Conservation (phyloP, 2,329 filamentous ascomycete species). For the Ophioceras dolichostomum region DNA sequence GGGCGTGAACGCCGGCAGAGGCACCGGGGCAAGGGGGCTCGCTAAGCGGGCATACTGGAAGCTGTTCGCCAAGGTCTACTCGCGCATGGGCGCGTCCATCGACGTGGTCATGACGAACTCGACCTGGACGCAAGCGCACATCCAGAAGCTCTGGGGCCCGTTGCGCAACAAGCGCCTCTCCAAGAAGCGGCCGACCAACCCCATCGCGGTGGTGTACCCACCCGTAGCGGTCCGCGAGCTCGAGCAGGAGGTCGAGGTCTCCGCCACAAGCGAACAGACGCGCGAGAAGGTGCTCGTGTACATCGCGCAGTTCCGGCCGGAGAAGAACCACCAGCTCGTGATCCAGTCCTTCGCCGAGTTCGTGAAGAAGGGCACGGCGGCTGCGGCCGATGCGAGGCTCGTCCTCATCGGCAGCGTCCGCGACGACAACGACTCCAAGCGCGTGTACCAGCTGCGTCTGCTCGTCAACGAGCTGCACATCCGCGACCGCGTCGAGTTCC, state of each 20-base stretch:
- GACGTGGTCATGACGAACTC: slow-evolving; percentile 98
- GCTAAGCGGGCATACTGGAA: slow-evolving; percentile 79
- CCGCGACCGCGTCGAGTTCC: slow-evolving; percentile 74
- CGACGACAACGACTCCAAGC: slow-evolving; percentile 65
- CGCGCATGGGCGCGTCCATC: slow-evolving; percentile 67
- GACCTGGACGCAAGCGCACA: slow-evolving; percentile 80
- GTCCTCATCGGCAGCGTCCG: slow-evolving; percentile 89
- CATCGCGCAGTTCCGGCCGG: slow-evolving; percentile 93
- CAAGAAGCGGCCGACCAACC: slow-evolving; percentile 20
- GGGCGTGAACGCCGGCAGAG: slow-evolving; percentile 76
- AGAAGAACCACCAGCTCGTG: slow-evolving; percentile 90
- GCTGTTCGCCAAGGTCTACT: slow-evolving; percentile 72
- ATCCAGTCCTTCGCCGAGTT: slow-evolving; percentile 75
- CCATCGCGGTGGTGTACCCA: slow-evolving; percentile 73
- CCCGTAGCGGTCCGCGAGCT: slow-evolving; percentile 85
- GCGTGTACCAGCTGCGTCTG: slow-evolving; percentile 79
- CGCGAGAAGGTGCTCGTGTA: slow-evolving; percentile 71
- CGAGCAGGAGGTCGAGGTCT: slow-evolving; percentile 60
- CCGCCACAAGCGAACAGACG: slow-evolving; percentile 51
- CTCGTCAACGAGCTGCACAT: slow-evolving; percentile 78
- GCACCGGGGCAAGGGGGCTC: slow-evolving; percentile 55
- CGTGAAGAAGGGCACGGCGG: slow-evolving; percentile 40
- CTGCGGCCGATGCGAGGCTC: slow-evolving; percentile 48
- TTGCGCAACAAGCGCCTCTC: slow-evolving; percentile 27
- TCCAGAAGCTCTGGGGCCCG: slow-evolving; percentile 67